Percentiles rank a stretch among this genome's conserved stretches.
Evolutionary conservation across 1,284 basidiomycete genomes (phyloP).

Genomic region (Tylopilus sp.): DNA sequence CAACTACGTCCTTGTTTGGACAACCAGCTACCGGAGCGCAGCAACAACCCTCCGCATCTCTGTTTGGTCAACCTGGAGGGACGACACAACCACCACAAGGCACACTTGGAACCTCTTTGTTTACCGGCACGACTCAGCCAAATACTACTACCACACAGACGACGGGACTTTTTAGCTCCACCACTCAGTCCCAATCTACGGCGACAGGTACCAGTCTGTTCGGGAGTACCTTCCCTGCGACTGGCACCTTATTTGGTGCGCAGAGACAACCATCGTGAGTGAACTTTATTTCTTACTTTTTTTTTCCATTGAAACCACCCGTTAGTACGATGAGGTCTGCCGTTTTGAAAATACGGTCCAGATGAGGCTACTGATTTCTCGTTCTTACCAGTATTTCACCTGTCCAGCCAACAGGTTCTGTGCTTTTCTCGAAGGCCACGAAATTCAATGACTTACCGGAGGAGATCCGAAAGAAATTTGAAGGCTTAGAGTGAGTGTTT

Average conservation of each 20-base stretch:
- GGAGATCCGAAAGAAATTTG: constrained; percentile 70
- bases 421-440: constrained; percentile 76
- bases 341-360: not conserved
- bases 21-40: no score
- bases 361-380: constrained; percentile 9
- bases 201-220: constrained; percentile 37
- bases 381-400: constrained; percentile 32
- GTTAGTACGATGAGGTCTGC: constrained; percentile 40
- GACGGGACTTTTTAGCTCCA: constrained; percentile 38
- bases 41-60: no score
- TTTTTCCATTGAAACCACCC: constrained; percentile 9
- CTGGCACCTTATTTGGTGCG: constrained; percentile 51
- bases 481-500: constrained; percentile 72
- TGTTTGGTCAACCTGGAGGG: no score
- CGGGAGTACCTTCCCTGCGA: constrained; percentile 40
- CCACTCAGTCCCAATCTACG: constrained; percentile 40
- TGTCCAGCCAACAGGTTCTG: constrained; percentile 48
- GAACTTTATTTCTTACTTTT: not conserved
- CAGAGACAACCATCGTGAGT: constrained; percentile 49
- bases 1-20: no score
- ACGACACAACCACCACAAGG: constrained; percentile 44
- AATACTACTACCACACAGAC: constrained; percentile 24
- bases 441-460: constrained; percentile 90
- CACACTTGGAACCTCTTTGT: constrained; percentile 44
- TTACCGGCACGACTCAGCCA: constrained; percentile 30